A percentile compares a stretch with the other conserved stretches of the same genome.
These are phyloP conservation scores for Leishmania lainsoni DNA, from an alignment of 208 protist genomes.

Conservation along the genomic window DNA sequence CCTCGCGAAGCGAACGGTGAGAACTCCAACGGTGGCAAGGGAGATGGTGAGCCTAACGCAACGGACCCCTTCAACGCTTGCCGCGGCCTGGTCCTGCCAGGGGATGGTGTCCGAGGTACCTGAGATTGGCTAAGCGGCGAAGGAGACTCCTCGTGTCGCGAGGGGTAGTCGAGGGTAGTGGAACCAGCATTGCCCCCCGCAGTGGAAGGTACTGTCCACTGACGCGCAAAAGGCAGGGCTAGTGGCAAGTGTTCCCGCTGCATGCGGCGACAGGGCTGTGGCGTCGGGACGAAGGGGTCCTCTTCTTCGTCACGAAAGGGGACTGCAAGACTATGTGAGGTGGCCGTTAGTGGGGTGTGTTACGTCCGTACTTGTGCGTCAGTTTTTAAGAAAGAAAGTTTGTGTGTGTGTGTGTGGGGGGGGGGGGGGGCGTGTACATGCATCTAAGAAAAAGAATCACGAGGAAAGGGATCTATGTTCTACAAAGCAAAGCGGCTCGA, in stretches of 20 bases:
- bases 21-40: neutral
- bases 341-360: neutral
- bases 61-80: neutral
- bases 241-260: conserved; percentile 6
- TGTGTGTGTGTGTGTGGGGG: neutral
- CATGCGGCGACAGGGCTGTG: neutral
- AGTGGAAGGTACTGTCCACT: conserved; percentile 27
- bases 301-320: neutral
- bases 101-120: neutral
- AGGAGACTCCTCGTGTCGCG: conserved; percentile 6
- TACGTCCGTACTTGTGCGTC: neutral
- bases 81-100: neutral
- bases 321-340: neutral
- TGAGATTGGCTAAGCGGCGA: neutral
- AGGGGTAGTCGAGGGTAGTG: conserved; percentile 4
- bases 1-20: neutral
- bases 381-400: neutral
- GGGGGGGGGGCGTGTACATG: neutral
- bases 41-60: neutral
- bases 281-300: too few species aligned
- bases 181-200: neutral
- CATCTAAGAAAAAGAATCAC: neutral
- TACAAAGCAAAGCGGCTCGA: neutral
- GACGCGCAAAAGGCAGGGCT: conserved; percentile 22
- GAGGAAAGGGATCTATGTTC: neutral